These are phyloP conservation scores for Eragrostis curvula DNA, from an alignment of 176 grass and related monocot species.

Conservation along the genomic window DNA sequence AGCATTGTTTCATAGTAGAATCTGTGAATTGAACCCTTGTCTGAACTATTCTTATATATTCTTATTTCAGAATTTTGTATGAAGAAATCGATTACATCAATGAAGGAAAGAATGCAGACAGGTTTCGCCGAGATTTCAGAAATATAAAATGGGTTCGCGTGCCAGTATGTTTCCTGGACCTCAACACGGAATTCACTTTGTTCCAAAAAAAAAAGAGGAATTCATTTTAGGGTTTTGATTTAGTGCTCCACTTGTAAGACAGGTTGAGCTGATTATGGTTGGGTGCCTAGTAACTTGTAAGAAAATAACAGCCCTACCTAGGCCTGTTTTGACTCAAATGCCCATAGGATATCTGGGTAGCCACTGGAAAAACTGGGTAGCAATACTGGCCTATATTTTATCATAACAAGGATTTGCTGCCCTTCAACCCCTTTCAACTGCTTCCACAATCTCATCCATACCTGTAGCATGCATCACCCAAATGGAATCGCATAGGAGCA, in stretches of 20 bases:
- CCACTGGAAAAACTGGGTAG: not conserved
- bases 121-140: slow-evolving; percentile 97
- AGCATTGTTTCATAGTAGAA: too few species aligned
- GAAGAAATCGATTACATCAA: slow-evolving; percentile 99
- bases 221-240: slow-evolving; percentile 27
- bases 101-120: slow-evolving; percentile 98
- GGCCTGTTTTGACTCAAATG: not conserved
- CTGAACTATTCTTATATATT: slow-evolving; percentile 30
- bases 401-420: not conserved
- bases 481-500: not conserved
- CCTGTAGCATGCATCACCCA: not conserved
- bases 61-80: slow-evolving; percentile 84
- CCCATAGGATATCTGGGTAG: not conserved
- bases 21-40: too few species aligned
- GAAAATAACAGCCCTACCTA: not conserved
- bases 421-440: not conserved
- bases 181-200: slow-evolving; percentile 23
- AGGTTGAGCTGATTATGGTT: slow-evolving; percentile 7
- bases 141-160: slow-evolving; percentile 96
- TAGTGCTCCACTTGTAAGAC: slow-evolving; percentile 14
- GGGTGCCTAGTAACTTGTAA: slow-evolving; percentile 21
- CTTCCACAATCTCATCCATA: not conserved
- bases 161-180: slow-evolving; percentile 73
- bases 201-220: not conserved
- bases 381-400: not conserved